These are phyloP conservation scores for Yamadazyma insecticola DNA, from an alignment of 805 yeast species.

Conservation along the genomic window DNA sequence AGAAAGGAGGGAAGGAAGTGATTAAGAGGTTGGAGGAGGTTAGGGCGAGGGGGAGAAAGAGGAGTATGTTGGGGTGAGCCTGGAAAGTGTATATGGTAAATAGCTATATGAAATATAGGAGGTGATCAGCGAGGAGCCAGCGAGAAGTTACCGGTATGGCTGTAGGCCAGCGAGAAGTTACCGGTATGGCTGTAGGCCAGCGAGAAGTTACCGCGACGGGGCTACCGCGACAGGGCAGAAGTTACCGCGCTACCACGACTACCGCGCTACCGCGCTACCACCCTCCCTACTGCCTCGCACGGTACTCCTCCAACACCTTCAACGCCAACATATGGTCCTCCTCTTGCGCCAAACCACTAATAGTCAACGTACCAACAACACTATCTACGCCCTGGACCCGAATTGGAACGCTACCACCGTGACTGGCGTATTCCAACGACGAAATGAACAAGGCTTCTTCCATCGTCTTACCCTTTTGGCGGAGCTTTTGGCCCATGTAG, in stretches of 20 bases:
- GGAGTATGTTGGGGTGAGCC: slow-evolving; percentile 92
- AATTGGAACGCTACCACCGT: slow-evolving; percentile 57
- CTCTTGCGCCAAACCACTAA: slow-evolving; percentile 53
- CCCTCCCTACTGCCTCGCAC: too few species aligned
- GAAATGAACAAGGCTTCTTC: slow-evolving; percentile 37
- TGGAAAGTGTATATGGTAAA: slow-evolving; percentile 1
- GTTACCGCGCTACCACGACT: too few species aligned
- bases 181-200: too few species aligned
- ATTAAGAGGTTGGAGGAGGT: slow-evolving; percentile 73
- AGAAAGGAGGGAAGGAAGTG: slow-evolving; percentile 49
- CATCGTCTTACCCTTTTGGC: slow-evolving; percentile 27
- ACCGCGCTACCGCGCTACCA: too few species aligned
- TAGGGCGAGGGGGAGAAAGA: slow-evolving; percentile 86
- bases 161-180: too few species aligned
- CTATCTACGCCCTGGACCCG: slow-evolving; percentile 29
- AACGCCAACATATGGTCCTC: slow-evolving; percentile 51
- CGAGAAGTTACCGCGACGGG: too few species aligned
- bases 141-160: too few species aligned
- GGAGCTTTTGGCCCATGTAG: slow-evolving; percentile 41
- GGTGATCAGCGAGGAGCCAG: too few species aligned
- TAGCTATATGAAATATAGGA: neutral
- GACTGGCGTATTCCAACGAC: slow-evolving; percentile 43
- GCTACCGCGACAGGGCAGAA: too few species aligned
- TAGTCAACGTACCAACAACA: slow-evolving; percentile 46
- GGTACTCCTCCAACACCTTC: slow-evolving; percentile 18